Percentiles rank a stretch among this genome's conserved stretches.
Evolutionary conservation across 176 grass and related monocot species (phyloP).

Genomic region (Paspalum notatum): DNA sequence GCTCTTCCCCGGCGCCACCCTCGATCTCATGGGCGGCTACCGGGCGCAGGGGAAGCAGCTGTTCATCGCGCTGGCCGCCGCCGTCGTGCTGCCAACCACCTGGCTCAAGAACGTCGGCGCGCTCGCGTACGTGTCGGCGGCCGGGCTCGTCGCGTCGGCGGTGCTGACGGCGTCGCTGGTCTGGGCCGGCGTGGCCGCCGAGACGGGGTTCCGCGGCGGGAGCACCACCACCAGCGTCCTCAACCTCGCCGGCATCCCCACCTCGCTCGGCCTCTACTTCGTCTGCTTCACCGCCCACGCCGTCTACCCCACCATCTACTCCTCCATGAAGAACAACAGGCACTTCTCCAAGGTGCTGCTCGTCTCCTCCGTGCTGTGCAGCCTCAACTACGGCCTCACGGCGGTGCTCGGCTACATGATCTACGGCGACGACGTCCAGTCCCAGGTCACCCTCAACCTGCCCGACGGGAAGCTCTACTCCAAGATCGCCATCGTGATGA

Average conservation of each 20-base stretch:
- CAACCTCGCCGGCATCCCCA: constrained; percentile 45
- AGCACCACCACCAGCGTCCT: constrained; percentile 29
- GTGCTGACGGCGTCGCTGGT: constrained; percentile 47
- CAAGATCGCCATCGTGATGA: constrained; percentile 52
- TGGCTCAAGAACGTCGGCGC: constrained; percentile 54
- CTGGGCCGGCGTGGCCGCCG: constrained; percentile 55
- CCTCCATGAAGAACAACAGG: constrained; percentile 51
- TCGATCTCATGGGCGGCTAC: background rate
- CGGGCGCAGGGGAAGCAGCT: constrained; percentile 47
- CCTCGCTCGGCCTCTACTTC: constrained; percentile 55
- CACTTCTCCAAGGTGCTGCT: constrained; percentile 62
- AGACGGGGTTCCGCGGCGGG: constrained; percentile 32
- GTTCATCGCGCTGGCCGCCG: constrained; percentile 38
- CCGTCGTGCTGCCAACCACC: constrained; percentile 49
- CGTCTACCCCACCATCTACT: constrained; percentile 59
- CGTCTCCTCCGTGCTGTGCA: constrained; percentile 53
- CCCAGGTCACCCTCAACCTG: constrained; percentile 63
- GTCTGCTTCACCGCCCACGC: constrained; percentile 63
- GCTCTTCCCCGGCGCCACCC: constrained; percentile 26
- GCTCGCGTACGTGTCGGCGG: constrained; percentile 57
- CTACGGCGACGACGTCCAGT: constrained; percentile 52
- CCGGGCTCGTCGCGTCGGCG: constrained; percentile 52
- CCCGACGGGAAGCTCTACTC: constrained; percentile 52
- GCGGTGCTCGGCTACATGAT: constrained; percentile 62
- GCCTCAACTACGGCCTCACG: constrained; percentile 50